phyloP scores from a whole-genome alignment of 805 yeast species.

The Metschnikowia kofuensis region DNA sequence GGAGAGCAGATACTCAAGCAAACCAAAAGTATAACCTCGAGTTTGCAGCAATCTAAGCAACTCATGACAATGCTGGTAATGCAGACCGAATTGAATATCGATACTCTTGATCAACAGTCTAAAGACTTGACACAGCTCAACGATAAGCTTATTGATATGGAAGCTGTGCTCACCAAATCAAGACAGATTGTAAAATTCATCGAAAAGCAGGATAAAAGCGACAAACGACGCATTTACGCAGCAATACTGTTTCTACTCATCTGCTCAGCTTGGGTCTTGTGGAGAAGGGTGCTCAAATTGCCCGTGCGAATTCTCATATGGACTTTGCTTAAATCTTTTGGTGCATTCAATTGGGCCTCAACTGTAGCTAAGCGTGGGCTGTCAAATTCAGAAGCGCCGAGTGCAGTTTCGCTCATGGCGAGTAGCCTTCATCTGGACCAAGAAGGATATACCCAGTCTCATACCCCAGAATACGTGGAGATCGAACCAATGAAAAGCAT shows the following conservation, averaged over 20 bases:
- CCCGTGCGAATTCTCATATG: slow-evolving; percentile 47
- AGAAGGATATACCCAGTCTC: neutral
- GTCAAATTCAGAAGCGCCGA: neutral
- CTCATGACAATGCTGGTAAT: slow-evolving; percentile 48
- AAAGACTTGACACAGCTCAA: slow-evolving; percentile 40
- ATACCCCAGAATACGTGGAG: too few species aligned
- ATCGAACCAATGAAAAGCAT: too few species aligned
- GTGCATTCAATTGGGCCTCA: slow-evolving; percentile 14
- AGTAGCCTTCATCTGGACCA: neutral
- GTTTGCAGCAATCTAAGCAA: slow-evolving; percentile 47
- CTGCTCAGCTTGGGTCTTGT: slow-evolving; percentile 49
- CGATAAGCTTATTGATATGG: slow-evolving; percentile 40
- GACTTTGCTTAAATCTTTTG: slow-evolving; percentile 41
- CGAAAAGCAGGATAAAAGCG: slow-evolving; percentile 50
- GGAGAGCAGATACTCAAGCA: slow-evolving; percentile 45
- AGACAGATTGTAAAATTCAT: slow-evolving; percentile 47
- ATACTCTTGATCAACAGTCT: slow-evolving; percentile 46
- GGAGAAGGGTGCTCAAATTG: slow-evolving; percentile 45
- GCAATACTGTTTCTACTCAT: slow-evolving; percentile 44
- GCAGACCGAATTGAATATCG: slow-evolving; percentile 50
- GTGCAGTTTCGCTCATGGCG: neutral
- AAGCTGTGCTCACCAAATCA: slow-evolving; percentile 39
- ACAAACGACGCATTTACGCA: slow-evolving; percentile 46
- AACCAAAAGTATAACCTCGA: slow-evolving; percentile 45
- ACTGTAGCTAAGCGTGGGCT: slow-evolving; percentile 1